A percentile compares a stretch with the other conserved stretches of the same genome.
Conservation (phyloP, 1,284 basidiomycete genomes). For the Austroboletus niveus region DNA sequence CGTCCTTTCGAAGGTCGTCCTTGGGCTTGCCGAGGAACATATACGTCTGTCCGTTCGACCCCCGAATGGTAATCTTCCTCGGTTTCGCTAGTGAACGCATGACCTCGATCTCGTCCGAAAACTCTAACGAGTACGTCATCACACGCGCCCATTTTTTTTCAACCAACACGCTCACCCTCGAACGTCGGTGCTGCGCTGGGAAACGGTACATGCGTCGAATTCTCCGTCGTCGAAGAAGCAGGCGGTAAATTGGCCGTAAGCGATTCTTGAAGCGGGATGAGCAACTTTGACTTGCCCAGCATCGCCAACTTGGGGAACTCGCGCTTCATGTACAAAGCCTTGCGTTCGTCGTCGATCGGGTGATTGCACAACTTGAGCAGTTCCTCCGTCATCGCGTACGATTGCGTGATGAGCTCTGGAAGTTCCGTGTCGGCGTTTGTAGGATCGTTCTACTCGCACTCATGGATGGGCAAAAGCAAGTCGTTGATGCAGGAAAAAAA, state of each 20-base stretch:
- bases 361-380: slow-evolving; percentile 68
- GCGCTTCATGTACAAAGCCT: slow-evolving; percentile 56
- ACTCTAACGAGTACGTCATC: slow-evolving; percentile 45
- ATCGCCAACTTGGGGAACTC: slow-evolving; percentile 62
- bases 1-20: slow-evolving; percentile 97
- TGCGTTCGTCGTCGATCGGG: slow-evolving; percentile 49
- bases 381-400: slow-evolving; percentile 62
- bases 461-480: not conserved
- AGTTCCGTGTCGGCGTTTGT: slow-evolving; percentile 40
- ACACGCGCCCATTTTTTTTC: not conserved
- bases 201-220: slow-evolving; percentile 80
- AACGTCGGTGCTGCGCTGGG: slow-evolving; percentile 79
- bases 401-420: slow-evolving; percentile 53
- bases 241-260: slow-evolving; percentile 88
- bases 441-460: slow-evolving; percentile 38
- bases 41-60: slow-evolving; percentile 83
- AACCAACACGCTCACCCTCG: slow-evolving; percentile 43
- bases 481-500: not conserved
- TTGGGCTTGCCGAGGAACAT: slow-evolving; percentile 97
- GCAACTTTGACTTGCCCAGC: slow-evolving; percentile 65
- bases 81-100: slow-evolving; percentile 95
- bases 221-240: slow-evolving; percentile 51
- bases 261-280: slow-evolving; percentile 92
- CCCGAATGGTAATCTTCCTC: slow-evolving; percentile 86
- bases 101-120: slow-evolving; percentile 82